Base-by-base conservation (phyloP, 2,329 filamentous ascomycete genomes). In the Aspergillus melleus region DNA sequence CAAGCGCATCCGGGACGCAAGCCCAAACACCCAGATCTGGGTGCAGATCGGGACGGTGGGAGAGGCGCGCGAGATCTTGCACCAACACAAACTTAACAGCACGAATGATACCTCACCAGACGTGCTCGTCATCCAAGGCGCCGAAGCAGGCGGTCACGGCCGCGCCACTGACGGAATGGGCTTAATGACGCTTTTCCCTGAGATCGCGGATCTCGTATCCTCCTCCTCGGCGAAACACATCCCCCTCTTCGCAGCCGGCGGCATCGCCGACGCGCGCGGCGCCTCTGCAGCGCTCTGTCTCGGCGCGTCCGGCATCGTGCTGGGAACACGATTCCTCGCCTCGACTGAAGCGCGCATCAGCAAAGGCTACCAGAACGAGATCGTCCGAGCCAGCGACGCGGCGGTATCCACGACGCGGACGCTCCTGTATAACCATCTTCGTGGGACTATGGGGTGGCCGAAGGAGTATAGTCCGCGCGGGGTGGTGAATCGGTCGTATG, bases 251-350 rank as follows among this genome's bases (percentile, higher is more conserved):
- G 84, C 83, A 0, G 82, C 83, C 0, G 84, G 84, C 2, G 84
- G 84, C 0, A 81, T 86, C 49, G 76, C 78, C 0, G 83, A 86
- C 58, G 83, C 80, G 0, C 73, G 83, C 2, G 83, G 83, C 0
- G 76, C 78, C 0, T 78, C 80, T 2, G 83, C 83, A 0, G 81
- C 80, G 0, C 67, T 85, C 8, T 74, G 77, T 2, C 75, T 86
- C 0, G 84, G 85, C 0, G 84, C 84, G 0, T 73, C 77, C 0
- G 88, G 84, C 0, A 79, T 83, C 0, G 85, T 80, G 0, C 79
- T 90, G 78, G 88, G 88, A 0, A 90, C 88, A 1, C 79, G 86
- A 14, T 87, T 88, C 58, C 78, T 90, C 0, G 86, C 86, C 3
- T 64, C 77, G 0, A 70, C 65, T 0, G 84, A 86, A 66, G 80